phyloP scores from a whole-genome alignment of 768 basidiomycete genomes.

The Pleurotus ostreatus region DNA sequence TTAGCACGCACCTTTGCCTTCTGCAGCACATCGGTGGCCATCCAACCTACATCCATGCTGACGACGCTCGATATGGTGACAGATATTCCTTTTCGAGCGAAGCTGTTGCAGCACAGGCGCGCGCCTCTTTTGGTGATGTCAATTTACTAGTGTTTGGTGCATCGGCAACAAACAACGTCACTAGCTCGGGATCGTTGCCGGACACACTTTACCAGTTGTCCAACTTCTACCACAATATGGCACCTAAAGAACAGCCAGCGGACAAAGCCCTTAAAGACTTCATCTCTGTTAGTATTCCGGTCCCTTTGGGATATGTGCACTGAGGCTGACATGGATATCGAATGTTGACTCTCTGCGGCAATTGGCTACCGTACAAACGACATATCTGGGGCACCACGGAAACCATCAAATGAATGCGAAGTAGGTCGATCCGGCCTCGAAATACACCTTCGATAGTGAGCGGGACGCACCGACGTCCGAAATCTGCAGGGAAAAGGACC shows the following conservation, averaged over 20 bases:
- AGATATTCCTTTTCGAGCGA: no score
- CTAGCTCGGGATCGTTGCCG: not conserved
- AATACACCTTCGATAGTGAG: constrained; percentile 63
- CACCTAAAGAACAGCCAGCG: constrained; percentile 20
- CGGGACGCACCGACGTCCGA: constrained; percentile 53
- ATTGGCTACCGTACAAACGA: no score
- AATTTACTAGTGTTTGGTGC: no score
- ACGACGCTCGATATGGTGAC: no score
- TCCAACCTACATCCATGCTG: no score
- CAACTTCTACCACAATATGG: constrained; percentile 3
- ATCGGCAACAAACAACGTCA: no score
- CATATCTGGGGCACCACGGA: no score
- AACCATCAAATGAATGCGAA: not conserved
- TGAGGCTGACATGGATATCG: not conserved
- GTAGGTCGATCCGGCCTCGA: constrained; percentile 44
- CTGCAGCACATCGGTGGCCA: no score
- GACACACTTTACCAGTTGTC: not conserved
- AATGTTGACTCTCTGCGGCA: not conserved
- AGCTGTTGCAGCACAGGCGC: no score
- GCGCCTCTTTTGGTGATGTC: no score
- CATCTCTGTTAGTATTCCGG: constrained; percentile 31
- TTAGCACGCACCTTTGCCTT: no score
- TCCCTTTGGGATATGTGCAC: not conserved
- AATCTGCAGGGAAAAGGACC: constrained; percentile 45
- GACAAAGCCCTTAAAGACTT: constrained; percentile 30